phyloP scores from a whole-genome alignment of 257 asterid genomes.

The Pogostemon cablin region DNA sequence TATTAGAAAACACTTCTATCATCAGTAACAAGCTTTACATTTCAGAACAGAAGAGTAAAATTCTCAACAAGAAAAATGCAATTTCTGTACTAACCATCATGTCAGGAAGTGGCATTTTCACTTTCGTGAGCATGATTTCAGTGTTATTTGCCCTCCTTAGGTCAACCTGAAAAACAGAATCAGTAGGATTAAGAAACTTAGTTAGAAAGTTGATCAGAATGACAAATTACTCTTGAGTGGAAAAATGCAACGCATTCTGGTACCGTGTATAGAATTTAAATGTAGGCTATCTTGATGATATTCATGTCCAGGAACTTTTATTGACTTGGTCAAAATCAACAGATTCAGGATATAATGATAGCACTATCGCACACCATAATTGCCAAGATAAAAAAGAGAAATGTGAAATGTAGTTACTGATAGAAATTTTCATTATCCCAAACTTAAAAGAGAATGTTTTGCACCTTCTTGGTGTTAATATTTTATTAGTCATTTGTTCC shows the following conservation, averaged over 20 bases:
- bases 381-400: background rate
- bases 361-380: background rate
- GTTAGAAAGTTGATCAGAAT: background rate
- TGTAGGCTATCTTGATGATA: background rate
- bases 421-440: background rate
- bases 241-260: conserved; percentile 13
- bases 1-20: background rate
- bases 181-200: conserved; percentile 28
- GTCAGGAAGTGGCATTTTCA: conserved; percentile 99
- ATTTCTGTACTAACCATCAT: conserved; percentile 75
- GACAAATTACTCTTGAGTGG: conserved; percentile 10
- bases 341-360: conserved; percentile 9
- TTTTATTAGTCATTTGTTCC: too few relatives aligned
- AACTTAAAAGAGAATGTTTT: background rate
- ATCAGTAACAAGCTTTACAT: conserved; percentile 13
- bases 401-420: background rate
- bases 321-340: conserved; percentile 15
- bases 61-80: conserved; percentile 24
- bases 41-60: conserved; percentile 14
- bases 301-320: conserved; percentile 9
- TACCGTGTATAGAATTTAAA: background rate
- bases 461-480: too few relatives aligned
- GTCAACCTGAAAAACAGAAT: conserved; percentile 67
- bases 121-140: conserved; percentile 99
- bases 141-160: conserved; percentile 97